Evolutionary conservation across 2,329 filamentous ascomycete genomes (phyloP), one percentile per base, ranked within the genome.

Genomic region (Clarireedia homoeocarpa): DNA sequence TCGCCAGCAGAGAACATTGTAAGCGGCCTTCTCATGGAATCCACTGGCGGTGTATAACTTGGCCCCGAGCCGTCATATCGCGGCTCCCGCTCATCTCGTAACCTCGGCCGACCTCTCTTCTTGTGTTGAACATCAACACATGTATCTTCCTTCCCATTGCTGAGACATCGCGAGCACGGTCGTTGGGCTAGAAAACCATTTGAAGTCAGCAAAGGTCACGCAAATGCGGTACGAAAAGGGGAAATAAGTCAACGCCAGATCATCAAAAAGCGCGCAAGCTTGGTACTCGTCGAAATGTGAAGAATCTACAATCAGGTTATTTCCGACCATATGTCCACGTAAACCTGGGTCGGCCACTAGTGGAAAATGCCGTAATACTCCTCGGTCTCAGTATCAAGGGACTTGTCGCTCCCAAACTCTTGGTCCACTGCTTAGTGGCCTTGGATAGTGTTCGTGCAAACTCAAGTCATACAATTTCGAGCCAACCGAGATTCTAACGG

Each of bases 71-170:
- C 63, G 57, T 84, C 82, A 63, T 79, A 84, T 60, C 81, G 76
- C 49, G 77, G 67, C 61, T 85, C 82, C 63, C 80, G 75, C 58
- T 89, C 86, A 67, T 92, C 88, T 64, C 88, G 82, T 62, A 94
- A 74, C 61, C 89, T 80, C 58, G 89, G 89, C 49, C 89, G 80
- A 44, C 89, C 89, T 64, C 89, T 77, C 70, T 92, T 94, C 71
- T 92, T 94, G 71, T 94, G 89, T 67, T 90, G 86, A 36, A 94
- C 88, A 71, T 94, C 89, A 64, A 89, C 77, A 67, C 89, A 94
- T 6, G 84, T 79, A 57, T 91, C 87, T 75, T 92, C 78, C 66
- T 92, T 94, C 58, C 87, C 86, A 66, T 89, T 89, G 65, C 83
- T 83, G 36, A 87, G 74, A 68, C 89, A 94, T 67, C 89, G 81